Conservation (phyloP, 1,139 yeast genomes). For the Chernovozyma sophiae-reginae region DNA sequence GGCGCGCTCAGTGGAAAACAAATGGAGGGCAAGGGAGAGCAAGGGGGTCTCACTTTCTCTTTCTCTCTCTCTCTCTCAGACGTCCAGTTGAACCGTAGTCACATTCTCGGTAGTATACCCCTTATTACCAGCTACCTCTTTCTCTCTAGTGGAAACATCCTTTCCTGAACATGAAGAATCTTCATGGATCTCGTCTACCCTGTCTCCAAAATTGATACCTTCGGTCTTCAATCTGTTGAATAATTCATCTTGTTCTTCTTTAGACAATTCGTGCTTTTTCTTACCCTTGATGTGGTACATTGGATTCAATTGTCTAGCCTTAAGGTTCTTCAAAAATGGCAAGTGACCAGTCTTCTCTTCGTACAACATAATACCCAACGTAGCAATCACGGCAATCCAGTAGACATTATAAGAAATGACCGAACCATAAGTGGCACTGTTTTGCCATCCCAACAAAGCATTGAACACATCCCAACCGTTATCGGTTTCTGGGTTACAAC, state of each 20-base stretch:
- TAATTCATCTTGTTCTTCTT: conserved; percentile 50
- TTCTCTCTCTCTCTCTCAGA: no score
- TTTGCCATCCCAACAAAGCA: conserved; percentile 86
- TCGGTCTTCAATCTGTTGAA: conserved; percentile 25
- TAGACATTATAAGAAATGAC: conserved; percentile 79
- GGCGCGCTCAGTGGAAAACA: no score
- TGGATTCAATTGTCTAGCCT: conserved; percentile 60
- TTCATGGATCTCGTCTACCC: no score
- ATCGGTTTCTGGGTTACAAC: conserved; percentile 86
- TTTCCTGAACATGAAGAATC: no score
- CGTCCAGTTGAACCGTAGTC: no score
- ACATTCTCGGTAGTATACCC: no score
- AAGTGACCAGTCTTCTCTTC: conserved; percentile 58
- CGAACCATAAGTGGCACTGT: conserved; percentile 85
- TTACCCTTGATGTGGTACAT: conserved; percentile 66
- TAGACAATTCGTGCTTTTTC: conserved; percentile 56
- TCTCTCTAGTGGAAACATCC: no score
- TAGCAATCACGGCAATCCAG: conserved; percentile 63
- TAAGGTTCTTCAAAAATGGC: conserved; percentile 43
- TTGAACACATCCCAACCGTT: conserved; percentile 94
- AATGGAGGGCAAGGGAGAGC: no score
- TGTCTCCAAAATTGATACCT: neutral
- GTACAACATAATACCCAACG: conserved; percentile 56
- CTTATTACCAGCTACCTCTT: no score
- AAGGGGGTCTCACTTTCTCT: no score